These are phyloP conservation scores for Debaryomycetaceae sp. DNA, from an alignment of 1,139 yeast species.

Conservation along the genomic window DNA sequence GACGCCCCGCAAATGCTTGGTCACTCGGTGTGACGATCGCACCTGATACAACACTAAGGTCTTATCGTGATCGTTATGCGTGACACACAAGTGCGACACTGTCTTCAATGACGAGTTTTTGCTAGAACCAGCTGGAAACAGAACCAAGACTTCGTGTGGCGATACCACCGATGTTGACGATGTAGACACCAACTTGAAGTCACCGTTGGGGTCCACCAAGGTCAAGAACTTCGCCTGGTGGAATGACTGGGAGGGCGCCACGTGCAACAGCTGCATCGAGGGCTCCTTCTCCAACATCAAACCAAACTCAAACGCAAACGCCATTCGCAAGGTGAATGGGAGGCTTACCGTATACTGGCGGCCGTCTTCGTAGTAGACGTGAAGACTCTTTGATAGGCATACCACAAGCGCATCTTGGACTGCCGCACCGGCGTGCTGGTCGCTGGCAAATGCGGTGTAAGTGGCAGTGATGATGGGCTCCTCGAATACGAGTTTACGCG, in stretches of 20 bases:
- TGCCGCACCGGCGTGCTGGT: neutral
- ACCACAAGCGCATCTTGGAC: conserved; percentile 37
- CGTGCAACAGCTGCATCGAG: conserved; percentile 7
- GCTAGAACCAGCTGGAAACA: conserved; percentile 50
- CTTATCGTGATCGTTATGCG: conserved; percentile 44
- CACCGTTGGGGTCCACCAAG: conserved; percentile 65
- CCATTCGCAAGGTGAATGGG: conserved; percentile 57
- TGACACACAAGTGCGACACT: conserved; percentile 33
- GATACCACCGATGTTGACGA: conserved; percentile 68
- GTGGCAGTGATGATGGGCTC: conserved; percentile 46
- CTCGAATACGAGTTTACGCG: conserved; percentile 47
- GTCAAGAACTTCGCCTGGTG: conserved; percentile 50
- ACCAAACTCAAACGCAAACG: conserved; percentile 61
- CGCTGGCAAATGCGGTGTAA: conserved; percentile 35
- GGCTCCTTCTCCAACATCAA: conserved; percentile 52
- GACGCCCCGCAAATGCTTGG: conserved; percentile 1
- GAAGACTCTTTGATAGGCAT: conserved; percentile 45
- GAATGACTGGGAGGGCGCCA: conserved; percentile 19
- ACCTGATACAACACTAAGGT: conserved; percentile 48
- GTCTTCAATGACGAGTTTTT: conserved; percentile 7
- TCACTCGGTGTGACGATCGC: conserved; percentile 29
- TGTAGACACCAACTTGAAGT: conserved; percentile 62
- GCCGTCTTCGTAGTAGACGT: conserved; percentile 58
- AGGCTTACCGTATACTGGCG: conserved; percentile 54
- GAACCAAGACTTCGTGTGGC: conserved; percentile 50